Evolutionary conservation across 768 basidiomycete species (phyloP).

Genomic region (Omphalotus guepiniiformis): DNA sequence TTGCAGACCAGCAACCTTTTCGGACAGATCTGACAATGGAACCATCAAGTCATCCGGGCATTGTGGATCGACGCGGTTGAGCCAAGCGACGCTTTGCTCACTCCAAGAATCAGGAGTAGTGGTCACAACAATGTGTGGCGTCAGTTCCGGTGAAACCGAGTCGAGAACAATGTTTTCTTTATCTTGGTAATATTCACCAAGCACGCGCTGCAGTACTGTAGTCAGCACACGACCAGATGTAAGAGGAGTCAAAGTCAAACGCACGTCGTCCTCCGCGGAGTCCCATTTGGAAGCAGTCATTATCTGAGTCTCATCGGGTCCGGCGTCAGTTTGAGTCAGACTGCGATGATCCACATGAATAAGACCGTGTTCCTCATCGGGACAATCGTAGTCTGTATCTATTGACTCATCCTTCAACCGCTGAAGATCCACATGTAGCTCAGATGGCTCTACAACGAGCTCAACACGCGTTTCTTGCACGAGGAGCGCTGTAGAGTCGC

Average conservation of each 20-base stretch:
- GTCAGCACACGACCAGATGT: no score
- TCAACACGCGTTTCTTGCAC: conserved; percentile 4
- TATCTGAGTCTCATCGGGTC: no score
- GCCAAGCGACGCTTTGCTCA: conserved; percentile 28
- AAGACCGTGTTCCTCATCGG: no score
- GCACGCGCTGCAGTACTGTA: no score
- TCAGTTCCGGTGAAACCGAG: conserved; percentile 32
- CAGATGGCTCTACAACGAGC: neutral
- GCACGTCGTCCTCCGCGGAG: no score
- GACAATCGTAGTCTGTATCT: neutral
- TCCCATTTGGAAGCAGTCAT: no score
- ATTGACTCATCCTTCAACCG: neutral
- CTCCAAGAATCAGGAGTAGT: conserved; percentile 35
- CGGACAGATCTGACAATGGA: conserved; percentile 21
- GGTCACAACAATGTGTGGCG: conserved; percentile 54
- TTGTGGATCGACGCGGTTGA: conserved; percentile 35
- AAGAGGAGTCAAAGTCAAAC: no score
- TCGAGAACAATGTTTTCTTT: conserved; percentile 34
- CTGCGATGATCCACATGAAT: no score
- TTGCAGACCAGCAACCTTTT: no score
- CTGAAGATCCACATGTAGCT: no score
- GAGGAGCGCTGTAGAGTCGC: conserved; percentile 3
- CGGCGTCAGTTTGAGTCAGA: no score
- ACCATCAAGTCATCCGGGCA: conserved; percentile 30
- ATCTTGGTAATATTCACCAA: neutral